Conservation (phyloP, 768 basidiomycete species). For the Suillus clintonianus region DNA sequence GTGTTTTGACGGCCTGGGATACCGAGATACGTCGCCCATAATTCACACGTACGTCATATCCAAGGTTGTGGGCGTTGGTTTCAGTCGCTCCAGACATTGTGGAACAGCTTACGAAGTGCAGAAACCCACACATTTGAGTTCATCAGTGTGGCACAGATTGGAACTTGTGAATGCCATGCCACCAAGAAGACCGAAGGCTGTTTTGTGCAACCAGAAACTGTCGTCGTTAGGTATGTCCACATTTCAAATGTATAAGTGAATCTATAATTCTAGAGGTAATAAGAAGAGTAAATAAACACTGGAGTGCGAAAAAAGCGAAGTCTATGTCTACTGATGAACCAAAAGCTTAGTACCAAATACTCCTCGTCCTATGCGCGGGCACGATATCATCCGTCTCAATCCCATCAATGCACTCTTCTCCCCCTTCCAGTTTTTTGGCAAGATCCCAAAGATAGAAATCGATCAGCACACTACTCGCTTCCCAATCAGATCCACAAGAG, state of each 20-base stretch:
- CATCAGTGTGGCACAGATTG: background rate
- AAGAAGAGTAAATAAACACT: background rate
- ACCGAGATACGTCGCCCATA: background rate
- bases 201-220: background rate
- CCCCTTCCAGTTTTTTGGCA: conserved; percentile 71
- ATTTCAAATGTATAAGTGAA: background rate
- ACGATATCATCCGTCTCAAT: conserved; percentile 56
- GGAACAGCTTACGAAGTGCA: too few relatives aligned
- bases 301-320: background rate
- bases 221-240: background rate
- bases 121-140: background rate
- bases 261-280: background rate
- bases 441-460: conserved; percentile 94
- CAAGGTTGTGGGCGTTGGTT: background rate
- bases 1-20: background rate
- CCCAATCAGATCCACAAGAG: conserved; percentile 13
- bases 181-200: background rate
- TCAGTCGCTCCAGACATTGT: too few relatives aligned
- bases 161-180: background rate
- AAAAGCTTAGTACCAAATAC: conserved; percentile 75
- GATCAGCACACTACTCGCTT: conserved; percentile 75
- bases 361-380: conserved; percentile 78
- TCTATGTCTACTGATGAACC: conserved; percentile 1
- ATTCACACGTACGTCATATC: background rate
- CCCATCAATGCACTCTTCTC: conserved; percentile 59